Base-by-base conservation (phyloP, 176 grass and related monocot genomes). In the Aechmea fasciata region DNA sequence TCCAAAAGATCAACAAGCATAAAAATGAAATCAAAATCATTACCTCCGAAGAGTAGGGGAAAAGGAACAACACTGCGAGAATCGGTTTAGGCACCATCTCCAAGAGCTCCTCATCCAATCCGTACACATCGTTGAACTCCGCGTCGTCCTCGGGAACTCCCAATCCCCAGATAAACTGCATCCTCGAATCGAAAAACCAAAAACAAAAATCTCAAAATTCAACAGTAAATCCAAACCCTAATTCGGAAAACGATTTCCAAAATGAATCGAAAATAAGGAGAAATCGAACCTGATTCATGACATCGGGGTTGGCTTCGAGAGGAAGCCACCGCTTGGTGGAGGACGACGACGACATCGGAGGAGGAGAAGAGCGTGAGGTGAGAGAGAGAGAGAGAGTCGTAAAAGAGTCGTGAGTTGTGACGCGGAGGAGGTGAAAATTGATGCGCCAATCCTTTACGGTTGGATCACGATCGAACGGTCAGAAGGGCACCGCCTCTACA, bases 71-170 rank as follows among this genome's bases (percentile, higher is more conserved):
- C 67, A 93, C 89, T n/a, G 94, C 94, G 15, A 97, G 77, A 66
- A 97, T 84, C 72, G 94, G 94, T 72, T 92, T 83, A 25, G 89
- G 89, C 33, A 97, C 94, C 89, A 97, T 90, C 49, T 73, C 84
- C 20, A 97, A 77, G 72, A 97, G 52, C 50, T 93, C 94, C 48
- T 97, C 89, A 72, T 93, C 94, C 71, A 97, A 78, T 51, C 94
- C 94, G 66, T 97, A 97, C 47, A 97, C 89, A 70, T 97, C 94
- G 62, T 82, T 85, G 87, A 97, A 97, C 82, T 93, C 86, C 49
- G 19, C 86, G 1, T 73, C 77, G 48, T 63, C 77, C 79, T 87
- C 82, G 69, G 86, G 72, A 49, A 92, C 86, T 7, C 94, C 94
- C 41, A 97, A 75, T 13, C 94, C 94, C 83, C 89, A 85, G 1